Conservation (phyloP, 345 rosid species). For the Salix suchowensis region DNA sequence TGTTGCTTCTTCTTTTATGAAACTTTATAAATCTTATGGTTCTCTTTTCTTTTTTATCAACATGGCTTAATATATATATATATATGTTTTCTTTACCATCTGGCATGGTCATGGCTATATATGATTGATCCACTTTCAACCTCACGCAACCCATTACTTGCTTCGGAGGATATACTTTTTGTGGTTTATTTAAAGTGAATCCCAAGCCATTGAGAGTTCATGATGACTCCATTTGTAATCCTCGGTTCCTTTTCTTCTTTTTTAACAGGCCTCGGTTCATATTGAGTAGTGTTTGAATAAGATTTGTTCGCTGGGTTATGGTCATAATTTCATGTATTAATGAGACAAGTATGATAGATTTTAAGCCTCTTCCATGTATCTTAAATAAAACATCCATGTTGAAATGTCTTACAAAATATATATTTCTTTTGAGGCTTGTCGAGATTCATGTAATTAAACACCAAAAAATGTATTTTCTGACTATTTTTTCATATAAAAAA, state of each 20-base stretch:
- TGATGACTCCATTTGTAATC: neutral
- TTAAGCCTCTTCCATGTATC: too few species aligned
- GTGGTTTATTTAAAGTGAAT: neutral
- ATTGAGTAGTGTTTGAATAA: neutral
- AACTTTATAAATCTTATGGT: neutral
- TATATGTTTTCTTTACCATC: neutral
- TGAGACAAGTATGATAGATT: too few species aligned
- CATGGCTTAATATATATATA: neutral
- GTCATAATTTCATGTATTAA: neutral
- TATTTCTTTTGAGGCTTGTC: too few species aligned
- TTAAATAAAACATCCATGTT: too few species aligned
- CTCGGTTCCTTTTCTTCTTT: neutral
- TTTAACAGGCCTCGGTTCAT: too few species aligned
- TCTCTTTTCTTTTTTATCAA: neutral
- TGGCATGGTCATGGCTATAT: neutral
- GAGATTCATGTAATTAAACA: too few species aligned
- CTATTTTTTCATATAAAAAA: too few species aligned
- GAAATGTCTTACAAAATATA: too few species aligned
- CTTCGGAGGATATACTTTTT: neutral
- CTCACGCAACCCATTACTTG: neutral
- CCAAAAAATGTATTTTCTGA: too few species aligned
- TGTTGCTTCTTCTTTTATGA: neutral
- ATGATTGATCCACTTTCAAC: neutral
- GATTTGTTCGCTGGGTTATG: neutral
- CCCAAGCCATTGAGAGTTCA: neutral